phyloP scores from a whole-genome alignment of 2,329 filamentous ascomycete genomes.

The Phaeoacremonium minimum region DNA sequence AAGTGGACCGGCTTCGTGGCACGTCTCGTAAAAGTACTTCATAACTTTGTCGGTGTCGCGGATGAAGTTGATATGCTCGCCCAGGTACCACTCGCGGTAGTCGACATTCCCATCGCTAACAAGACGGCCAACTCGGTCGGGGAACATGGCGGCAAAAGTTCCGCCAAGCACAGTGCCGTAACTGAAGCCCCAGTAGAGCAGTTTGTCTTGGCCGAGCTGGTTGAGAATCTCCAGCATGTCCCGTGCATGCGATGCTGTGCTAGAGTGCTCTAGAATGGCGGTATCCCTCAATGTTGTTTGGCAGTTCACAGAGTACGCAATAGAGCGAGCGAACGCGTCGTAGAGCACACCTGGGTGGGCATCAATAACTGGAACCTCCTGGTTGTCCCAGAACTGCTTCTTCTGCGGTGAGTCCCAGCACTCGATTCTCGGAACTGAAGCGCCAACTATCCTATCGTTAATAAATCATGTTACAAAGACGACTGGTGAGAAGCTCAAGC shows the following conservation, averaged over 20 bases:
- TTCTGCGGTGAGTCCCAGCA: conserved; percentile 43
- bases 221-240: conserved; percentile 44
- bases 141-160: conserved; percentile 47
- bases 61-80: conserved; percentile 40
- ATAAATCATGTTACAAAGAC: conserved; percentile 1
- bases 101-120: conserved; percentile 49
- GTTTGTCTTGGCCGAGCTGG: conserved; percentile 32
- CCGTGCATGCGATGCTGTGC: conserved; percentile 38
- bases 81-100: conserved; percentile 49
- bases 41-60: conserved; percentile 52
- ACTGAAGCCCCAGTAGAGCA: conserved; percentile 51
- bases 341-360: conserved; percentile 39
- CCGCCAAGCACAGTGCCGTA: conserved; percentile 50
- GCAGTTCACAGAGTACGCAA: conserved; percentile 37
- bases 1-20: conserved; percentile 44
- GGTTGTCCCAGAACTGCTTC: conserved; percentile 35
- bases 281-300: conserved; percentile 29
- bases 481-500: conserved; percentile 6
- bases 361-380: conserved; percentile 39
- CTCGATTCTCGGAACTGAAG: conserved; percentile 43
- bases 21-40: conserved; percentile 47
- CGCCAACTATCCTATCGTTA: conserved; percentile 32
- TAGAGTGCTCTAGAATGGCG: conserved; percentile 32
- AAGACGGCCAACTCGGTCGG: conserved; percentile 43
- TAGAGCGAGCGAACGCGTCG: conserved; percentile 37